Base-by-base conservation (phyloP, 805 yeast genomes). In the Wickerhamomyces ciferrii region DNA sequence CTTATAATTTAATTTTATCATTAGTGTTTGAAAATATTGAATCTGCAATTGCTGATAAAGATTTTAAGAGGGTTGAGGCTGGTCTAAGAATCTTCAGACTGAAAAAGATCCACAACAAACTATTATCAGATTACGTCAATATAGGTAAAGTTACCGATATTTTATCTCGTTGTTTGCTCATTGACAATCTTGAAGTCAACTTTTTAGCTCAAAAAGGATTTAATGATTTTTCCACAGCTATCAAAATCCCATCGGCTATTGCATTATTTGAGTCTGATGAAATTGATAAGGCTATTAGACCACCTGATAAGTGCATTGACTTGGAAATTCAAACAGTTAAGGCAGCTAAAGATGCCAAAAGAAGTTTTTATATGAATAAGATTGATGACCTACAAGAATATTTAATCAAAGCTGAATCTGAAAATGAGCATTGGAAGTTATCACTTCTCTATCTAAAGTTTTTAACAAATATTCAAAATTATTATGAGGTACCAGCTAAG, bases 271-370 rank as follows among this genome's bases (percentile, higher is more conserved):
- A 84, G 44, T 60, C 63, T 7, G 55, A 60, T 9, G 57, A 59
- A 17, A 51, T 49, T 53, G 65, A 42, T 56, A 74, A 73, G 14
- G 41, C 66, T 2, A 76, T 86, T 25, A 69, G 75, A 48, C 92
- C 92, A 0, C 82, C 84, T 0, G 91, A 83, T 55, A 68, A 65
- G 20, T 67, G 65, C 18, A 76, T 83, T 43, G 82, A 78, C 42
- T 51, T 72, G 25, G 87, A 84, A 56, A 75, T 86, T 24, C 65
- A 71, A 17, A 78, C 83, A 0, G 79, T 87, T 14, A 73, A 68
- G 39, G 49, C 67, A n/a, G 91, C 91, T 0, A 87, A 87, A 53
- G 77, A 75, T 19, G 68, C 63, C 44, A 87, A 84, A 59, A 69
- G 84, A 50, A 58, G 58, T 10, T 32, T 62, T 0, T 76, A 76